Evolutionary conservation across 306 rosid species (phyloP).

Genomic region (Cucumis melo): DNA sequence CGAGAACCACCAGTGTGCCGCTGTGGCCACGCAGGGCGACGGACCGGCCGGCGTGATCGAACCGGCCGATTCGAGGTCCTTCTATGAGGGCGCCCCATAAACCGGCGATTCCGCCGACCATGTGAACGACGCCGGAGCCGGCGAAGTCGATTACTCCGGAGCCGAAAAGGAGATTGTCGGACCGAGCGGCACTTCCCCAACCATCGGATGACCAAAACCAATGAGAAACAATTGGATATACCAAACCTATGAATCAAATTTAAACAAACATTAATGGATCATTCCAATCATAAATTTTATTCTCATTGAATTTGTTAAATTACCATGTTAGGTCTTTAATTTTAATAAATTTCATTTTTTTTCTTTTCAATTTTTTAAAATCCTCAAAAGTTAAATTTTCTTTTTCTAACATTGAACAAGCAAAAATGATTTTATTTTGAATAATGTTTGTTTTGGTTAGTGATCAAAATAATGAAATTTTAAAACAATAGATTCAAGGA

Average conservation of each 20-base stretch:
- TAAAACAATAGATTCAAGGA: no score
- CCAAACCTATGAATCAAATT: slow-evolving; percentile 10
- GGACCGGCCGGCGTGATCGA: slow-evolving; percentile 27
- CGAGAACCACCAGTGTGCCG: slow-evolving; percentile 34
- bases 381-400: no score
- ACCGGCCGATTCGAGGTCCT: slow-evolving; percentile 44
- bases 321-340: no score
- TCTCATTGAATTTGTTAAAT: no score
- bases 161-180: slow-evolving; percentile 24
- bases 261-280: no score
- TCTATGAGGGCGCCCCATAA: slow-evolving; percentile 51
- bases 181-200: slow-evolving; percentile 31
- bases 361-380: no score
- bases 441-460: no score
- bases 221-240: slow-evolving; percentile 45
- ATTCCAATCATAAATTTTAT: no score
- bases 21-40: slow-evolving; percentile 43
- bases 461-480: no score
- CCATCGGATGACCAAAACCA: slow-evolving; percentile 58
- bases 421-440: no score
- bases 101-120: slow-evolving; percentile 55
- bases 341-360: no score
- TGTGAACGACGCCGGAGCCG: slow-evolving; percentile 49
- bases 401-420: no score
- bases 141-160: slow-evolving; percentile 58